These are phyloP conservation scores for Neurospora sp. DNA, from an alignment of 495 filamentous ascomycete species.

Conservation along the genomic window DNA sequence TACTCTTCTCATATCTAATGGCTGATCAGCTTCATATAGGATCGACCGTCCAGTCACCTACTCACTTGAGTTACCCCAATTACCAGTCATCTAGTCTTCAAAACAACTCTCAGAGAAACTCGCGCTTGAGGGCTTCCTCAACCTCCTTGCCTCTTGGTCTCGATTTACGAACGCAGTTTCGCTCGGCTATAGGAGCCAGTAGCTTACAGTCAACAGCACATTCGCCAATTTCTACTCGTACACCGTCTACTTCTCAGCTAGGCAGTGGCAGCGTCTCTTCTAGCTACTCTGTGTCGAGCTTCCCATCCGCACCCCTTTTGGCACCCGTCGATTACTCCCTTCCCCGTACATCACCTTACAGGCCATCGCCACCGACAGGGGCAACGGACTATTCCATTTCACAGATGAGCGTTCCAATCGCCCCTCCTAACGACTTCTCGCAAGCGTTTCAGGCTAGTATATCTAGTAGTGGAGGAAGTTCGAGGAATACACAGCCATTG, in stretches of 20 bases:
- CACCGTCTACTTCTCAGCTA: slow-evolving; percentile 29
- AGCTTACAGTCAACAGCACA: slow-evolving; percentile 30
- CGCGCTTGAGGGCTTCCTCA: slow-evolving; percentile 37
- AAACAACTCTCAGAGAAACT: slow-evolving; percentile 29
- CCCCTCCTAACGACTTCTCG: slow-evolving; percentile 41
- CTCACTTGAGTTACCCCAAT: slow-evolving; percentile 35
- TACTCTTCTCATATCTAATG: not conserved
- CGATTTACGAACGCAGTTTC: slow-evolving; percentile 40
- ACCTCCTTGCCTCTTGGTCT: slow-evolving; percentile 37
- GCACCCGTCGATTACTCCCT: slow-evolving; percentile 45
- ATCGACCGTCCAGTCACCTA: slow-evolving; percentile 38
- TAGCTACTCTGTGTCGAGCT: slow-evolving; percentile 36
- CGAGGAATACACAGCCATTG: slow-evolving; percentile 29
- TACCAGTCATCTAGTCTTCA: slow-evolving; percentile 30
- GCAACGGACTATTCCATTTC: slow-evolving; percentile 41
- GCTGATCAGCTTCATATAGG: slow-evolving; percentile 14
- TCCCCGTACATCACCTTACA: slow-evolving; percentile 33
- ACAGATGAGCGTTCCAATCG: slow-evolving; percentile 46
- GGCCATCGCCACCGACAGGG: slow-evolving; percentile 16
- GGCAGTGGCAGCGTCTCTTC: slow-evolving; percentile 26
- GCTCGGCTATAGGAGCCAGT: slow-evolving; percentile 29
- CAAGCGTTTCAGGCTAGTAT: slow-evolving; percentile 40
- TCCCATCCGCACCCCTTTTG: slow-evolving; percentile 42
- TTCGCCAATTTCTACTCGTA: slow-evolving; percentile 25
- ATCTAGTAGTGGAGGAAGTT: slow-evolving; percentile 26